These are phyloP conservation scores for Beta vulgaris DNA, from an alignment of 148 eudicot species.

Conservation along the genomic window DNA sequence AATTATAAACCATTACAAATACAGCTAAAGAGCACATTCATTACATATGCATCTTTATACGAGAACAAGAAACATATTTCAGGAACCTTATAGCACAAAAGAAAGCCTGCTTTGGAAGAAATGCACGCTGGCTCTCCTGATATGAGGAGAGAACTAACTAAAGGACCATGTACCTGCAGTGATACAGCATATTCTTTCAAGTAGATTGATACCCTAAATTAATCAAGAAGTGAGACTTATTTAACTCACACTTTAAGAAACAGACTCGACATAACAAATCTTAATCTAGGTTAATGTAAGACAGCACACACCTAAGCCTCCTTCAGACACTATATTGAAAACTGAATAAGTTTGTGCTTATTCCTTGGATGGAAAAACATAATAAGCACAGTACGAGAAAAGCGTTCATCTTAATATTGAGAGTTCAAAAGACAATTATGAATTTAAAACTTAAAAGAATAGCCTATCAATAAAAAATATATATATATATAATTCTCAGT, in stretches of 20 bases:
- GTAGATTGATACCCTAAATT: neutral
- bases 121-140: neutral
- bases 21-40: neutral
- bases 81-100: neutral
- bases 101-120: neutral
- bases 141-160: neutral
- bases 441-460: too few species aligned
- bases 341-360: too few species aligned
- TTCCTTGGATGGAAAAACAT: too few species aligned
- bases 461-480: too few species aligned
- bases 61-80: neutral
- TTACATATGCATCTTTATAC: neutral
- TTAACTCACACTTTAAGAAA: neutral
- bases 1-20: neutral
- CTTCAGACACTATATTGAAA: too few species aligned
- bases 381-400: too few species aligned
- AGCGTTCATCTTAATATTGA: too few species aligned
- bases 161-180: neutral
- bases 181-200: neutral
- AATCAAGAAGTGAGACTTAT: neutral
- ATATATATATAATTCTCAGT: too few species aligned
- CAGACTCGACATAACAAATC: too few species aligned
- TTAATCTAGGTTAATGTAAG: too few species aligned
- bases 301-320: too few species aligned
- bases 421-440: too few species aligned